Evolutionary conservation across 2,329 filamentous ascomycete species (phyloP).

Genomic region (Xylaria sp.): DNA sequence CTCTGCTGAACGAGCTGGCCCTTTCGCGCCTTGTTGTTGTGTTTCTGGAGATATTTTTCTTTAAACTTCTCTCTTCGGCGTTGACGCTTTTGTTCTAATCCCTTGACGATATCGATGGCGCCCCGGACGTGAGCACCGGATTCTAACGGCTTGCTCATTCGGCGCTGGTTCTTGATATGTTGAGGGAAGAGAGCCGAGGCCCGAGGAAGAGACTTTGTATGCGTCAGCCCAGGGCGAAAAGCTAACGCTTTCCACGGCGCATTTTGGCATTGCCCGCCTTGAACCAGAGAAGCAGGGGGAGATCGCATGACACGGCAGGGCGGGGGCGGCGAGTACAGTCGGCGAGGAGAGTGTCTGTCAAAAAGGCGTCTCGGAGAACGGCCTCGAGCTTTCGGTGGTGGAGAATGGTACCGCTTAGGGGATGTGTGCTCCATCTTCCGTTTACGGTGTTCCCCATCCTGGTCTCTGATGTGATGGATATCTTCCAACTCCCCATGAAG

Average conservation of each 20-base stretch:
- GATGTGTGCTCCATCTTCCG: constrained; percentile 64
- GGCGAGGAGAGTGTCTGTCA: constrained; percentile 75
- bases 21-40: constrained; percentile 84
- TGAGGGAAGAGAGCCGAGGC: constrained; percentile 76
- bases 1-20: constrained; percentile 68
- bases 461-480: constrained; percentile 68
- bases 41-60: constrained; percentile 80
- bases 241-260: constrained; percentile 59
- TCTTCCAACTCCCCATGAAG: constrained; percentile 78
- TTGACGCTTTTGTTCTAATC: constrained; percentile 92
- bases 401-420: constrained; percentile 68
- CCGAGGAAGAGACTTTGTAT: constrained; percentile 88
- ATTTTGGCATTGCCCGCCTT: constrained; percentile 46
- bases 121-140: constrained; percentile 76
- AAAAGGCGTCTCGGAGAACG: constrained; percentile 70
- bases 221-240: constrained; percentile 73
- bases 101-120: constrained; percentile 98
- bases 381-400: constrained; percentile 62
- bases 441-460: constrained; percentile 58
- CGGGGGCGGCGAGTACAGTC: constrained; percentile 77
- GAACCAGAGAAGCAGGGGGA: constrained; percentile 52
- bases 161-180: constrained; percentile 57
- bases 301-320: constrained; percentile 58
- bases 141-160: constrained; percentile 48
- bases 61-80: constrained; percentile 88